phyloP scores from a whole-genome alignment of 495 filamentous ascomycete genomes.

The Glonium stellatum region DNA sequence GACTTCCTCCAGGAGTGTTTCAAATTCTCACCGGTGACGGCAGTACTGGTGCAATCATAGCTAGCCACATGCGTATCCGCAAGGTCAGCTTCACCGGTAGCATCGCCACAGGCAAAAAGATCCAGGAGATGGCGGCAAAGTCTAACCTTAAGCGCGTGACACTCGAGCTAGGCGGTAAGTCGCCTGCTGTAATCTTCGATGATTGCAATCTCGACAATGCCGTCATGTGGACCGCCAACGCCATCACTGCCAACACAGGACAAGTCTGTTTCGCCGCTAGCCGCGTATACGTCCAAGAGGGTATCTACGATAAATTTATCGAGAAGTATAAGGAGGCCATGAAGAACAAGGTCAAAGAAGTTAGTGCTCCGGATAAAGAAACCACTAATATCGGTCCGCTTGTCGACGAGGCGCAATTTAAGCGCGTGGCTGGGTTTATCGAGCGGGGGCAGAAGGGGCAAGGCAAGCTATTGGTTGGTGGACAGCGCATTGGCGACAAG shows the following conservation, averaged over 20 bases:
- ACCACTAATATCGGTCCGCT: background rate
- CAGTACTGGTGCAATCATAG: background rate
- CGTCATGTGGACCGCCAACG: background rate
- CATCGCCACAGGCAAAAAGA: background rate
- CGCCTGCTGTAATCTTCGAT: background rate
- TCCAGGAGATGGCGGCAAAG: background rate
- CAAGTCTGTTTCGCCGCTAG: conserved; percentile 50
- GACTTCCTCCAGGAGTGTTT: background rate
- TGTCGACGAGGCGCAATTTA: conserved; percentile 22
- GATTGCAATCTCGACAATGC: background rate
- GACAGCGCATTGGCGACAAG: conserved; percentile 23
- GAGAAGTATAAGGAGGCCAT: background rate
- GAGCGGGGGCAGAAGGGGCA: conserved; percentile 24
- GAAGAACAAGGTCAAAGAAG: background rate
- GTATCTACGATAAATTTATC: conserved; percentile 48
- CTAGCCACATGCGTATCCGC: background rate
- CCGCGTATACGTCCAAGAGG: conserved; percentile 49
- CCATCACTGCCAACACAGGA: conserved; percentile 26
- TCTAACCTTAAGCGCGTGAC: background rate
- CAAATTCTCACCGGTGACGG: background rate
- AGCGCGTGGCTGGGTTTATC: conserved; percentile 31
- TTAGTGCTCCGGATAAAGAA: background rate
- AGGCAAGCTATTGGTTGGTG: conserved; percentile 23
- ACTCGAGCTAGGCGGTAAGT: background rate
- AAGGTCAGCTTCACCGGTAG: conserved; percentile 5